A percentile compares a stretch with the other conserved stretches of the same genome.
Conservation (phyloP, 2,329 filamentous ascomycete genomes). For the Ophidiomyces ophidiicola region DNA sequence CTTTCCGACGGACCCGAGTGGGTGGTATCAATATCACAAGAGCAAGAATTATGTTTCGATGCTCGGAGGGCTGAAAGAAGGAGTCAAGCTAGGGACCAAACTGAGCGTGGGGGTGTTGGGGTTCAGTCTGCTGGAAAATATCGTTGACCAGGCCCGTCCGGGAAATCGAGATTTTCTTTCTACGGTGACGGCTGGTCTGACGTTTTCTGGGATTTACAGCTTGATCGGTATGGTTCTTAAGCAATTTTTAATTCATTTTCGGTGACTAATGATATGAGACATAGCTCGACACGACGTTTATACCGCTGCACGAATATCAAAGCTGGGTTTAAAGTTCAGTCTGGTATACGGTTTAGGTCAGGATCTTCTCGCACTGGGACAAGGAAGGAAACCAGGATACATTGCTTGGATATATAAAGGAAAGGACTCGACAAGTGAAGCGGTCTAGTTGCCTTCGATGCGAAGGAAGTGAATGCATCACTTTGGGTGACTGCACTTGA, state of each 20-base stretch:
- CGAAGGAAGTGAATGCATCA: too few relatives aligned
- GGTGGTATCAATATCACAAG: conserved; percentile 99
- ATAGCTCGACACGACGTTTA: conserved; percentile 68
- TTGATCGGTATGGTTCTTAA: conserved; percentile 55
- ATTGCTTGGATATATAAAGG: conserved; percentile 28
- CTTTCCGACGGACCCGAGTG: conserved; percentile 65
- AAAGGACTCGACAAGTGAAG: neutral
- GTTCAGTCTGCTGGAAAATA: conserved; percentile 74
- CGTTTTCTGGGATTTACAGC: conserved; percentile 76
- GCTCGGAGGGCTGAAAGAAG: conserved; percentile 65
- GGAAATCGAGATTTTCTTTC: conserved; percentile 62
- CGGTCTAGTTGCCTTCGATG: neutral
- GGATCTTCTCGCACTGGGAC: conserved; percentile 56
- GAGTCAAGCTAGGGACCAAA: conserved; percentile 58
- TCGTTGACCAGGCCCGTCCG: conserved; percentile 55
- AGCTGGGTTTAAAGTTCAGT: conserved; percentile 65
- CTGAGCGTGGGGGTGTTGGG: conserved; percentile 60
- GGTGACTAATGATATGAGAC: conserved; percentile 12
- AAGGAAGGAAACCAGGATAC: conserved; percentile 63
- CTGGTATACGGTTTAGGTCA: conserved; percentile 69
- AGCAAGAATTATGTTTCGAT: conserved; percentile 87
- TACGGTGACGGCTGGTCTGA: conserved; percentile 69
- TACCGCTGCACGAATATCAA: conserved; percentile 64
- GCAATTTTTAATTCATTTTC: neutral
- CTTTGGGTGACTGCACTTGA: too few relatives aligned